A percentile compares a stretch with the other conserved stretches of the same genome.
These are phyloP conservation scores for Gleditsia sinensis DNA, from an alignment of 306 rosid species.

Conservation along the genomic window DNA sequence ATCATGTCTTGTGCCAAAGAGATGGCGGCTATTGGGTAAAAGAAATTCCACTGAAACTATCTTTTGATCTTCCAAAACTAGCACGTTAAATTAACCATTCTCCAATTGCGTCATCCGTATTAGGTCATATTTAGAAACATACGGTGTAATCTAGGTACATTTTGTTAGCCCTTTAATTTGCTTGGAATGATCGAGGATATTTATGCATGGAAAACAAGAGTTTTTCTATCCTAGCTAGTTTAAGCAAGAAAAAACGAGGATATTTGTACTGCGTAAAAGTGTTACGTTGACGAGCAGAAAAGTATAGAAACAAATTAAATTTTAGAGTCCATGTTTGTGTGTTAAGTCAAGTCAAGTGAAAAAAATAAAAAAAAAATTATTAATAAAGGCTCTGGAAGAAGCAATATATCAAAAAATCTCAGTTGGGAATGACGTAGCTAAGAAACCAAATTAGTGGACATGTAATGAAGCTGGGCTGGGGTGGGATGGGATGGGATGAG, in stretches of 20 bases:
- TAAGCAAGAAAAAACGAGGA: too few species aligned
- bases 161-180: neutral
- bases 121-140: neutral
- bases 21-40: too few species aligned
- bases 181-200: too few species aligned
- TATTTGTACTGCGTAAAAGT: too few species aligned
- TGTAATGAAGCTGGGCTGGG: neutral
- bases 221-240: too few species aligned
- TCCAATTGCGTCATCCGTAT: neutral
- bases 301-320: too few species aligned
- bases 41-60: neutral
- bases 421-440: neutral
- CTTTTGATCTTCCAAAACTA: neutral
- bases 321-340: too few species aligned
- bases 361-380: too few species aligned
- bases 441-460: neutral
- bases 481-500: neutral
- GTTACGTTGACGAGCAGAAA: too few species aligned
- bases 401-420: neutral
- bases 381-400: too few species aligned
- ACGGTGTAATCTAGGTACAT: neutral
- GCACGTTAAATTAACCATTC: neutral
- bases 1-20: neutral
- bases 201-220: too few species aligned
- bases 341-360: too few species aligned